Evolutionary conservation across 176 grass and related monocot genomes (phyloP).

Genomic region (Ensete ventricosum): DNA sequence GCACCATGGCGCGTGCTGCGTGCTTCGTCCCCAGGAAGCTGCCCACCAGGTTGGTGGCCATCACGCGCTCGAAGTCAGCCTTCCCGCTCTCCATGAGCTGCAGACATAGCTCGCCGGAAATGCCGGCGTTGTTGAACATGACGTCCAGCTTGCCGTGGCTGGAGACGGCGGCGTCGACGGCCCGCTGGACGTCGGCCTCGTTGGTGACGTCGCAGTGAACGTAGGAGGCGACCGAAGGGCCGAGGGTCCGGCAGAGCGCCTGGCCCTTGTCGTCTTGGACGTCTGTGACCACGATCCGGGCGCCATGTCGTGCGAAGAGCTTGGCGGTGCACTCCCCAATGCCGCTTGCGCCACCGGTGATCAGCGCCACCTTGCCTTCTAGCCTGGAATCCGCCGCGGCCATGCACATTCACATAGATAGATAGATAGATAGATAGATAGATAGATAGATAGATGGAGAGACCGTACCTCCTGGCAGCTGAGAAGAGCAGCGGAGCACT

Average conservation of each 20-base stretch:
- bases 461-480: not conserved
- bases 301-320: not conserved
- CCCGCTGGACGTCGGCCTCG: not conserved
- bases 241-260: not conserved
- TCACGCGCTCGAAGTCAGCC: not conserved
- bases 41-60: not conserved
- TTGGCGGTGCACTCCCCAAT: too few relatives aligned
- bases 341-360: not conserved
- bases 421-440: too few relatives aligned
- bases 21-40: not conserved
- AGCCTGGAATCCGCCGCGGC: too few relatives aligned
- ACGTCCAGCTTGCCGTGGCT: not conserved
- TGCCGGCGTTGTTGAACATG: constrained; percentile 9
- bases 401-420: too few relatives aligned
- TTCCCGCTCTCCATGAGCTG: not conserved
- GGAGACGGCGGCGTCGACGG: not conserved
- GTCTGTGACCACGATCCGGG: constrained; percentile 6
- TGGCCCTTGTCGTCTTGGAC: constrained; percentile 19
- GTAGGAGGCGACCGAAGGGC: too few relatives aligned
- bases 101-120: not conserved
- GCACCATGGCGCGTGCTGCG: constrained; percentile 11
- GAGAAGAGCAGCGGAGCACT: not conserved
- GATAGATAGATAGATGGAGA: too few relatives aligned
- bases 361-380: too few relatives aligned
- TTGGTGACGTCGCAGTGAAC: too few relatives aligned